Evolutionary conservation across 2,329 filamentous ascomycete species (phyloP).

Genomic region (Penicillium expansum): DNA sequence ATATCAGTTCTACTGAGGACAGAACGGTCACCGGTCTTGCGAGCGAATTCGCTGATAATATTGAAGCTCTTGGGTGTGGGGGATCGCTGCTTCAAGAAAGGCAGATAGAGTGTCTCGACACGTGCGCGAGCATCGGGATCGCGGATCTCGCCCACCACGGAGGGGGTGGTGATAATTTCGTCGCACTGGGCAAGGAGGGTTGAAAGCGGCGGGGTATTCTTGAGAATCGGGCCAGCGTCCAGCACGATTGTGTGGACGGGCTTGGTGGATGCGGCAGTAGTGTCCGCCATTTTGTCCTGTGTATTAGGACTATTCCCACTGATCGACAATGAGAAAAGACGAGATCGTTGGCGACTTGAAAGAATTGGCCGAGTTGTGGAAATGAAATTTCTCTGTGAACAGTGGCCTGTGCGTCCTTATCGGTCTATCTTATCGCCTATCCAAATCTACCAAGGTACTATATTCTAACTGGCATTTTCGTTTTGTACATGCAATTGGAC

Average conservation of each 20-base stretch:
- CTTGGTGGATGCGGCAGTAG: constrained; percentile 48
- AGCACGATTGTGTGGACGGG: constrained; percentile 79
- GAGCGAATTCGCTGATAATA: constrained; percentile 78
- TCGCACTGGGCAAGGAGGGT: constrained; percentile 76
- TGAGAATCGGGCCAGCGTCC: constrained; percentile 89
- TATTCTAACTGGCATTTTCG: neutral
- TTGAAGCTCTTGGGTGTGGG: constrained; percentile 75
- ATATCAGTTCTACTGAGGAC: constrained; percentile 88
- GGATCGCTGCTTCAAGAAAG: constrained; percentile 75
- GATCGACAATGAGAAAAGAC: neutral
- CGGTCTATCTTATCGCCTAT: constrained; percentile 39
- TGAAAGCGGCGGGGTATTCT: constrained; percentile 83
- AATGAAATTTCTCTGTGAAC: constrained; percentile 30
- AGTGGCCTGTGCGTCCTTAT: constrained; percentile 41
- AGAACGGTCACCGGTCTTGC: constrained; percentile 81
- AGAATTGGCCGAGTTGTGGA: constrained; percentile 11
- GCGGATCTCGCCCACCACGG: constrained; percentile 81
- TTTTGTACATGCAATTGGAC: neutral
- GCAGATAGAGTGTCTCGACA: constrained; percentile 78
- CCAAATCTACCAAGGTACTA: constrained; percentile 4
- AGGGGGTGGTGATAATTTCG: constrained; percentile 75
- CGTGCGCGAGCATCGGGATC: constrained; percentile 77
- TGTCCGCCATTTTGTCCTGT: constrained; percentile 21
- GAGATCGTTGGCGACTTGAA: constrained; percentile 5
- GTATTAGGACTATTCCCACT: neutral